These are phyloP conservation scores for Citrullus colocynthis DNA, from an alignment of 306 rosid genomes.

Conservation along the genomic window DNA sequence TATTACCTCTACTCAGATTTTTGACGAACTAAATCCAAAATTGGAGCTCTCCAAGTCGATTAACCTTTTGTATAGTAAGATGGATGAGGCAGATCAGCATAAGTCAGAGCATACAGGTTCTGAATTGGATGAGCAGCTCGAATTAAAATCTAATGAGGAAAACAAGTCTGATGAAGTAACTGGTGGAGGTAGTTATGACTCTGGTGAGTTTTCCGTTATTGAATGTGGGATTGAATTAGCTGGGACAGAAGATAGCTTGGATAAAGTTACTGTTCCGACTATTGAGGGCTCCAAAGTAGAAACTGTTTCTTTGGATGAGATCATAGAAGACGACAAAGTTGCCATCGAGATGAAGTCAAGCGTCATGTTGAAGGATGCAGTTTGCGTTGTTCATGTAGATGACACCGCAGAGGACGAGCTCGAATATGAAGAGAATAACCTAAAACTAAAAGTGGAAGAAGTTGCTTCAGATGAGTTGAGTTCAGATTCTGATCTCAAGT, in stretches of 20 bases:
- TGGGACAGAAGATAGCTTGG: constrained; percentile 23
- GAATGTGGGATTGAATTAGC: constrained; percentile 53
- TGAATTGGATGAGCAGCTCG: constrained; percentile 19
- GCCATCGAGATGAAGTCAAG: constrained; percentile 13
- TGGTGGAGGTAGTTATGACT: constrained; percentile 24
- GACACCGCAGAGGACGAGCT: constrained; percentile 10
- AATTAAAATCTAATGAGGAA: constrained; percentile 16
- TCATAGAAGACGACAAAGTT: constrained; percentile 28
- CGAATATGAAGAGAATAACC: constrained; percentile 16
- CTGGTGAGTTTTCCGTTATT: constrained; percentile 29
- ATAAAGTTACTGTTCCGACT: constrained; percentile 19
- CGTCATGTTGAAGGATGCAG: constrained; percentile 15
- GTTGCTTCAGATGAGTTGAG: constrained; percentile 18
- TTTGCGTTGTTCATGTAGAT: constrained; percentile 10
- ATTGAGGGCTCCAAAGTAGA: constrained; percentile 28
- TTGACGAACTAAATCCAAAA: constrained; percentile 31
- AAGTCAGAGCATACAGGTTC: constrained; percentile 13
- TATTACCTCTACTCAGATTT: constrained; percentile 23
- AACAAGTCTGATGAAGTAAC: constrained; percentile 25
- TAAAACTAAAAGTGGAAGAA: constrained; percentile 16
- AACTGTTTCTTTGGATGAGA: constrained; percentile 29
- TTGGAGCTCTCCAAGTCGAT: constrained; percentile 54
- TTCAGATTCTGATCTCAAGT: constrained; percentile 10
- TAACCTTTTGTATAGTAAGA: constrained; percentile 35
- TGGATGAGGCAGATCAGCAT: constrained; percentile 38